Percentiles rank a stretch among this genome's conserved stretches.
phyloP scores from a whole-genome alignment of 1,139 yeast species.

The Lodderomyces theae region DNA sequence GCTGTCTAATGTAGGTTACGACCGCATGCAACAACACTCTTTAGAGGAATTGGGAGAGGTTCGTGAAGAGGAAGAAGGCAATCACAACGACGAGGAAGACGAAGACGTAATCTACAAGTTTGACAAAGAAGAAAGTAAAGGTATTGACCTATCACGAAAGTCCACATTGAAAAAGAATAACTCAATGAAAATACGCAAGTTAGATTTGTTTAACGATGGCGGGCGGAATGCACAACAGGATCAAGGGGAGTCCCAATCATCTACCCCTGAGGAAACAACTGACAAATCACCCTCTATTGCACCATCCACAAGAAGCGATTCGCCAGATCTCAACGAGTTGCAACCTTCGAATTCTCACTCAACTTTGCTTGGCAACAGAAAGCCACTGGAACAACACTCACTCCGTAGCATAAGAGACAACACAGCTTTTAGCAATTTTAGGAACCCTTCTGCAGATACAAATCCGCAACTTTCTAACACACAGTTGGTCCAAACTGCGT shows the following conservation, averaged over 20 bases:
- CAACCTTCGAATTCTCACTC: background rate
- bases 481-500: background rate
- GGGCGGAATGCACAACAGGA: slow-evolving; percentile 2
- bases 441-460: slow-evolving; percentile 20
- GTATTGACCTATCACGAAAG: slow-evolving; percentile 34
- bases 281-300: no score
- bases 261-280: no score
- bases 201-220: slow-evolving; percentile 32
- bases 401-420: slow-evolving; percentile 24
- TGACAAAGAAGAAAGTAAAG: slow-evolving; percentile 26
- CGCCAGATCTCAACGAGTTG: no score
- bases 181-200: slow-evolving; percentile 44
- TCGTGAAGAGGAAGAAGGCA: slow-evolving; percentile 42
- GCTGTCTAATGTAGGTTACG: background rate
- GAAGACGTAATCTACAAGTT: slow-evolving; percentile 33
- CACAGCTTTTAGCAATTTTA: slow-evolving; percentile 43
- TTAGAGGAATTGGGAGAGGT: slow-evolving; percentile 41
- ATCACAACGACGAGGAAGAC: slow-evolving; percentile 9
- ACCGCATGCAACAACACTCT: slow-evolving; percentile 17
- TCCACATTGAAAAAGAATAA: slow-evolving; percentile 41
- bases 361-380: slow-evolving; percentile 2
- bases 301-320: background rate
- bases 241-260: no score
- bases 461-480: slow-evolving; percentile 9
- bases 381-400: slow-evolving; percentile 10